Base-by-base conservation (phyloP, 1,139 yeast species). In the Suhomyces choctaworum region DNA sequence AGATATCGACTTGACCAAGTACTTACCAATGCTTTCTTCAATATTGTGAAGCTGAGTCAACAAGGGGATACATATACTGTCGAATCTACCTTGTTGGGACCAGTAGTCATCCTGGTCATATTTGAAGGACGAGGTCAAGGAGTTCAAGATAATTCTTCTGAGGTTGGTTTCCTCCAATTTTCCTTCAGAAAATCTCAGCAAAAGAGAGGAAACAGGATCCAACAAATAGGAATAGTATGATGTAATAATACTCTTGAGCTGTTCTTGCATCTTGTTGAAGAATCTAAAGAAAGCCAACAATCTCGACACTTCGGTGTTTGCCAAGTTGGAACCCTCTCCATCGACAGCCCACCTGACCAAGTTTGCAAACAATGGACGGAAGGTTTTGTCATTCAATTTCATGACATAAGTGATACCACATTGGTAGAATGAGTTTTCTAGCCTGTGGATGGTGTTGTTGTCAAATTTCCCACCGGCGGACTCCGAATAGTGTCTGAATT, bases 81-180 rank as follows among this genome's bases (percentile, higher is more conserved):
- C 95, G 55, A 89, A 92, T 57, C 97, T 78, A 25, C 87, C 79
- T 41, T 83, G 84, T 34, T 89, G 80, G 39, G 86, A 83, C 97
- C 98, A 92, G 66, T 86, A 92, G 54, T 92, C 97, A 50, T 85
- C 95, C 54, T 84, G 86, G 54, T 90, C 97, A 54, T 80, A 84
- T 52, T 82, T 87, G 68, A 90, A 88, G 2, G 96, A 82, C 1
- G 87, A 73, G 1, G 82, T 77, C 44, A 90, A 66, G 0, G 96
- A 80, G 45, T 77, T 81, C 42, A 88, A 66, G 16, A 88, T 60
- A 31, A 85, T 62, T 62, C 96, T 80, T 59, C 89, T 78, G 47
- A 84, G 70, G 45, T 82, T 78, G 30, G 74, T 56, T 36, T 80
- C 78, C 10, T 47, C 52, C n/a, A 73, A 46, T 7, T 66, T 66